Evolutionary conservation across 1,139 yeast species (phyloP).

Genomic region (Debaryomyces coudertii): DNA sequence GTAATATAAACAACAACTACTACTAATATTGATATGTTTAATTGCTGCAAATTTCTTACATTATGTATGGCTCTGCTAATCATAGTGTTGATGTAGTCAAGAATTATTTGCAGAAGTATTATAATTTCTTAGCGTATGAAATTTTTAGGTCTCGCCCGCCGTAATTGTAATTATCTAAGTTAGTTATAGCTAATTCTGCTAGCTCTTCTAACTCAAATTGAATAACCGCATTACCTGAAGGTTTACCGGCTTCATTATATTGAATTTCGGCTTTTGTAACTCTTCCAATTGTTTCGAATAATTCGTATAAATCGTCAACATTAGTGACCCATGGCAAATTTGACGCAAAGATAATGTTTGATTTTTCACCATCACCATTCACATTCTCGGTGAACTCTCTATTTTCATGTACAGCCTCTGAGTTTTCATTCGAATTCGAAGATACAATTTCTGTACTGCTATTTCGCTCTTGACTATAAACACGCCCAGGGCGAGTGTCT

Average conservation of each 20-base stretch:
- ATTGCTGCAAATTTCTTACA: not conserved
- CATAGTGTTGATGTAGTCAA: not conserved
- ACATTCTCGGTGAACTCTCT: slow-evolving; percentile 68
- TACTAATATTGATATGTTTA: not conserved
- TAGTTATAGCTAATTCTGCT: slow-evolving; percentile 75
- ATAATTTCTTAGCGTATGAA: slow-evolving; percentile 53
- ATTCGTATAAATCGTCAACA: slow-evolving; percentile 79
- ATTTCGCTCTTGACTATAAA: slow-evolving; percentile 12
- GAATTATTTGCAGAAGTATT: not conserved
- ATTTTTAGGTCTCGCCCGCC: slow-evolving; percentile 78
- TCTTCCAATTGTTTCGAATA: slow-evolving; percentile 83
- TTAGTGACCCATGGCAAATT: slow-evolving; percentile 91
- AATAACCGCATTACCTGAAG: slow-evolving; percentile 85
- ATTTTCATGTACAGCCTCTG: slow-evolving; percentile 32
- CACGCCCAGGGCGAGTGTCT: slow-evolving; percentile 67
- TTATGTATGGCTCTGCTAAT: not conserved
- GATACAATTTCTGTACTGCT: slow-evolving; percentile 10
- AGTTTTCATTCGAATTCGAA: slow-evolving; percentile 5
- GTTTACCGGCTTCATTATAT: slow-evolving; percentile 63
- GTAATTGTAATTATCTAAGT: slow-evolving; percentile 76
- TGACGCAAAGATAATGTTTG: slow-evolving; percentile 66
- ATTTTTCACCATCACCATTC: slow-evolving; percentile 63
- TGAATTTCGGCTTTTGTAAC: slow-evolving; percentile 81
- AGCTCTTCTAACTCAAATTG: slow-evolving; percentile 68
- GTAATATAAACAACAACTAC: not conserved